Evolutionary conservation across 2,329 filamentous ascomycete genomes (phyloP), one percentile per base, ranked within the genome.

Genomic region (Epichloe aotearoae): DNA sequence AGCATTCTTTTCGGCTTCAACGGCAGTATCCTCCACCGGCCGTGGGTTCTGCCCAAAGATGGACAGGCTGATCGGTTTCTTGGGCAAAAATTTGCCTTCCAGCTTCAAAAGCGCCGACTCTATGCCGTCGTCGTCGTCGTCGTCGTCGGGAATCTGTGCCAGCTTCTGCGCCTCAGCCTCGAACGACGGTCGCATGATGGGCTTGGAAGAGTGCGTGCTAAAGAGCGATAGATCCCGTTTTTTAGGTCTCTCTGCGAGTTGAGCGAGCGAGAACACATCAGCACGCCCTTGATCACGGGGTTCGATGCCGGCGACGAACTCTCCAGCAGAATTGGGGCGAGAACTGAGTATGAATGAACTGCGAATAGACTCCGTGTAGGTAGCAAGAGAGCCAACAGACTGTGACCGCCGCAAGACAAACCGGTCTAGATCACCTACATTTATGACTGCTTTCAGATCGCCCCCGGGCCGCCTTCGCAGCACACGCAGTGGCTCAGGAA

Each of bases 61-160:
- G 20, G 67, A 72, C 12, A 71, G 61, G 49, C 66, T 69, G 30
- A 64, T 64, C 0, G 64, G 55, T 58, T 66, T 79, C 57, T 75
- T 82, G 62, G 84, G 77, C 11, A 33, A n/a, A 58, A 84, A 93
- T 57, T 81, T 91, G 10, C 93, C 93, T 69, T 98, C 93, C 0
- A 98, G 75, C 61, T 97, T 98, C 58, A 90, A 69, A 47, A 98
- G 66, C 0, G 93, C 88, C n/a, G 90, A 89, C 62, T 97, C 93
- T 26, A 97, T 83, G 6, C 88, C 88, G 61, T 94, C 87, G 54
- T 83, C 77, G 15, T 94, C 87, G 54, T 83, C 77, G 15, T 71
- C 64, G 38, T 94, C 87, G 61, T 96, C 90, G 0, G 91, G 88
- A 26, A 97, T 87, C 50, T 86, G 83, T 2, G 90, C 88, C 50